phyloP scores from a whole-genome alignment of 495 filamentous ascomycete species.

The Penicillium canariense region DNA sequence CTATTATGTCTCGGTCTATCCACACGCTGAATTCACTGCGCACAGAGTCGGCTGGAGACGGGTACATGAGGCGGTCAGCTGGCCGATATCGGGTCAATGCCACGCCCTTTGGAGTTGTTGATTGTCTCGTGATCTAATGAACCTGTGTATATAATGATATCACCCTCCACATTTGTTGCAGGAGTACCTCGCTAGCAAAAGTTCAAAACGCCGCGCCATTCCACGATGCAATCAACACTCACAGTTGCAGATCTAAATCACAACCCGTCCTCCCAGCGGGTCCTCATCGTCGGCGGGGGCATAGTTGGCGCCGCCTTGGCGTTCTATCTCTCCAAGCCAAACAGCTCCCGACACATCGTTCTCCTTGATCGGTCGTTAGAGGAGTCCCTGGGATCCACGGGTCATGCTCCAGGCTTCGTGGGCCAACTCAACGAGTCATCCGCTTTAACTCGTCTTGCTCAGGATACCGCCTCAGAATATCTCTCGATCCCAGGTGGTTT shows the following conservation, averaged over 20 bases:
- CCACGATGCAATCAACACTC: slow-evolving; percentile 10
- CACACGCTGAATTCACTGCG: neutral
- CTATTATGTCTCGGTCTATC: too few relatives aligned
- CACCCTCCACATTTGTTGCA: too few relatives aligned
- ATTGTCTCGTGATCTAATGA: neutral
- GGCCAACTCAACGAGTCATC: slow-evolving; percentile 38
- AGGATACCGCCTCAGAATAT: slow-evolving; percentile 33
- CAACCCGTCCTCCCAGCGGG: slow-evolving; percentile 6
- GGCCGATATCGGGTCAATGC: neutral
- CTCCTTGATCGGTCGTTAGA: slow-evolving; percentile 28
- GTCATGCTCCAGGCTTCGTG: slow-evolving; percentile 36
- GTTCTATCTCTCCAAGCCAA: slow-evolving; percentile 27
- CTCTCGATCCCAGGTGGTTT: slow-evolving; percentile 28
- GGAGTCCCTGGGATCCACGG: slow-evolving; percentile 26
- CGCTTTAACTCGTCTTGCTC: slow-evolving; percentile 29
- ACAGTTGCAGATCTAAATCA: slow-evolving; percentile 17
- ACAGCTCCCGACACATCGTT: slow-evolving; percentile 12
- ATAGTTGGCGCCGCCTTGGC: slow-evolving; percentile 45
- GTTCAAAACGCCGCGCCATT: too few relatives aligned
- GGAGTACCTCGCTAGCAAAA: too few relatives aligned
- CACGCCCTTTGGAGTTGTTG: neutral
- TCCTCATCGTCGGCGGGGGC: slow-evolving; percentile 46
- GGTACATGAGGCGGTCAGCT: neutral
- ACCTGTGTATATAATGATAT: neutral
- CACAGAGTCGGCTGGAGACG: neutral